Percentiles rank a stretch among this genome's conserved stretches.
Conservation (phyloP, 2,329 filamentous ascomycete species). For the Pyrenophora tritici-repentis region DNA sequence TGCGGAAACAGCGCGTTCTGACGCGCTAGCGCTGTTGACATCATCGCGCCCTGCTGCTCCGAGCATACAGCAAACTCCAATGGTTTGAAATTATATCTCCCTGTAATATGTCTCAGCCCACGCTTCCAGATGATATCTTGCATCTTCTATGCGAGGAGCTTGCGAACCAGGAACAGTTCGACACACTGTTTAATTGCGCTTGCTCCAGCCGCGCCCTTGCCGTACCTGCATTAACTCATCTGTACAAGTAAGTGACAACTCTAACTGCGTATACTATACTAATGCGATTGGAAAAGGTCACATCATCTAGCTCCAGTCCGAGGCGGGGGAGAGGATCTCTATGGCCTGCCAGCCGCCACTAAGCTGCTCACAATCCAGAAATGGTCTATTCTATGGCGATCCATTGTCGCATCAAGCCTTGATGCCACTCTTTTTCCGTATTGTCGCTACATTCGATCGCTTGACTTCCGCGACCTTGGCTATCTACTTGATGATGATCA, state of each 20-base stretch:
- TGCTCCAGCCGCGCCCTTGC: constrained; percentile 62
- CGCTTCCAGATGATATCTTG: constrained; percentile 63
- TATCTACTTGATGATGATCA: constrained; percentile 64
- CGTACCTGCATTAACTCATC: constrained; percentile 61
- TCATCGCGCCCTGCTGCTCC: constrained; percentile 11
- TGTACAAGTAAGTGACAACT: constrained; percentile 62
- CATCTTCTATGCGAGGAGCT: constrained; percentile 66
- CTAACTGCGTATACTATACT: neutral
- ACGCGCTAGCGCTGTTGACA: constrained; percentile 29
- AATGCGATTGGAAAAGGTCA: constrained; percentile 35
- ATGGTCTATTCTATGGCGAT: constrained; percentile 70
- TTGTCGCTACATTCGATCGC: constrained; percentile 66
- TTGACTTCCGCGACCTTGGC: constrained; percentile 67
- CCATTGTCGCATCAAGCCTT: constrained; percentile 68
- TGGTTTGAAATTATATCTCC: neutral
- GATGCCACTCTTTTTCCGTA: constrained; percentile 70
- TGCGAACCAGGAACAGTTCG: constrained; percentile 60
- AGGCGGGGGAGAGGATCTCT: constrained; percentile 51
- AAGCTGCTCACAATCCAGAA: constrained; percentile 57
- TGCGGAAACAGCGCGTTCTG: constrained; percentile 23
- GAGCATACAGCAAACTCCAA: constrained; percentile 1
- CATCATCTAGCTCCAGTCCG: constrained; percentile 52
- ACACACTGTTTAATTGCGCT: constrained; percentile 64
- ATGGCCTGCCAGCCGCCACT: constrained; percentile 38
- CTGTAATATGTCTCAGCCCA: constrained; percentile 30